Conservation (phyloP, 2,329 filamentous ascomycete species). For the Ophiostoma ips region DNA sequence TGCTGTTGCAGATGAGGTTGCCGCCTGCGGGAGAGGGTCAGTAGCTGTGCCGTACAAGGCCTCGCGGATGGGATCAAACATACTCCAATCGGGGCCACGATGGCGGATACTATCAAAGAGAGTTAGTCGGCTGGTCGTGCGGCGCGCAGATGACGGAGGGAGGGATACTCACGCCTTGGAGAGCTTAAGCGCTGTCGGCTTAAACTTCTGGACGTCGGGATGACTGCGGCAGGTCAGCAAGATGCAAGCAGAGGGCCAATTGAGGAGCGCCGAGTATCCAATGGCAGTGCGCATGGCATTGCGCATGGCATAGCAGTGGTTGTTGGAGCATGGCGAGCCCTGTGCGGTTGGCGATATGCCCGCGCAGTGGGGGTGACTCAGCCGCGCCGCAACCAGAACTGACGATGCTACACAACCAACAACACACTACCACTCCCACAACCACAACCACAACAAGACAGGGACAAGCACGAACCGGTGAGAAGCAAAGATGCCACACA, state of each 20-base stretch:
- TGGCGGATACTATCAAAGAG: conserved; percentile 60
- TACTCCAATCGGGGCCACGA: conserved; percentile 96
- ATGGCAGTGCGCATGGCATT: no score
- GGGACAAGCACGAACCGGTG: conserved; percentile 71
- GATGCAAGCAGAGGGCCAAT: background rate
- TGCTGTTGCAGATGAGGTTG: conserved; percentile 78
- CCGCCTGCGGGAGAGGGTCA: conserved; percentile 46
- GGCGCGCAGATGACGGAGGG: conserved; percentile 13
- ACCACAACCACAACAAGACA: background rate
- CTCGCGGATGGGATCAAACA: background rate
- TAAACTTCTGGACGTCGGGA: conserved; percentile 91
- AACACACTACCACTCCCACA: background rate
- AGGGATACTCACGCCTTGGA: conserved; percentile 69
- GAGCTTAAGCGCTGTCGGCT: conserved; percentile 84
- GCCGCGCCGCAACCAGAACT: conserved; percentile 13
- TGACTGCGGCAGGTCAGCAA: conserved; percentile 37
- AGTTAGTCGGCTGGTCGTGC: conserved; percentile 11
- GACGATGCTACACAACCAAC: background rate
- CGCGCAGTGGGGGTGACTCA: conserved; percentile 12
- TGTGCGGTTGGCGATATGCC: conserved; percentile 3
- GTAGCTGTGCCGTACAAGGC: background rate
- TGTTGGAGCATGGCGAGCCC: background rate
- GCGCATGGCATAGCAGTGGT: background rate
- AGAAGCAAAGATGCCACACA: conserved; percentile 97
- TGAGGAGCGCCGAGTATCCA: background rate